Percentiles rank a stretch among this genome's conserved stretches.
Conservation (phyloP, 2,329 filamentous ascomycete species). For the Fusarium haematococcum region DNA sequence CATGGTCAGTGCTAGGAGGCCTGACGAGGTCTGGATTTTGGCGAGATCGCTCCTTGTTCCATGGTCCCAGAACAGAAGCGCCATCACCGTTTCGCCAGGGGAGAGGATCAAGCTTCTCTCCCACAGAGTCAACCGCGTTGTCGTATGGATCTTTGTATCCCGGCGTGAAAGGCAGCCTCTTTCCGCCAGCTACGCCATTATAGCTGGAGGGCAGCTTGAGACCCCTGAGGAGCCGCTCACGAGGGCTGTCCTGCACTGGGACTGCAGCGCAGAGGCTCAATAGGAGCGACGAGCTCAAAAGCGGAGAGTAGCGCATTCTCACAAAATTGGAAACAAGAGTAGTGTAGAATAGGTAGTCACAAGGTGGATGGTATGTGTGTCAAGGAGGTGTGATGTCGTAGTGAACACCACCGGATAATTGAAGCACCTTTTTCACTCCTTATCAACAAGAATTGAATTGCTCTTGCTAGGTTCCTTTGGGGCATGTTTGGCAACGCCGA, state of each 20-base stretch:
- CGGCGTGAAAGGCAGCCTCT: constrained; percentile 67
- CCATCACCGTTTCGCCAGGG: constrained; percentile 75
- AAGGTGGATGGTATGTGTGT: background rate
- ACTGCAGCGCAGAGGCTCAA: constrained; percentile 32
- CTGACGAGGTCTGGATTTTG: constrained; percentile 79
- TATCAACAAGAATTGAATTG: background rate
- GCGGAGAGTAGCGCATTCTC: constrained; percentile 29
- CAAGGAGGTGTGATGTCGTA: background rate
- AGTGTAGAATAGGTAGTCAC: background rate
- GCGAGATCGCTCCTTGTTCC: constrained; percentile 74
- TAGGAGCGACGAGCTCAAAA: constrained; percentile 29
- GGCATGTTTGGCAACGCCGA: constrained; percentile 21
- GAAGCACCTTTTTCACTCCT: background rate
- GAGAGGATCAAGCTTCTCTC: constrained; percentile 70
- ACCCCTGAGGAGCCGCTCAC: constrained; percentile 65
- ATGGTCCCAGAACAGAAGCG: constrained; percentile 75
- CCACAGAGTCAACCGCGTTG: constrained; percentile 70
- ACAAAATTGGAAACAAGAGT: background rate
- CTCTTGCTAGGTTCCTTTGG: background rate
- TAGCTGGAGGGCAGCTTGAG: constrained; percentile 60
- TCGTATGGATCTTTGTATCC: constrained; percentile 72
- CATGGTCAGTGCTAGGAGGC: constrained; percentile 79
- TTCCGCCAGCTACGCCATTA: constrained; percentile 47
- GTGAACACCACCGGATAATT: background rate
- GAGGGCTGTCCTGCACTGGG: constrained; percentile 61